A percentile compares a stretch with the other conserved stretches of the same genome.
Conservation (phyloP, 176 grass and related monocot genomes). For the Elaeis guineensis region DNA sequence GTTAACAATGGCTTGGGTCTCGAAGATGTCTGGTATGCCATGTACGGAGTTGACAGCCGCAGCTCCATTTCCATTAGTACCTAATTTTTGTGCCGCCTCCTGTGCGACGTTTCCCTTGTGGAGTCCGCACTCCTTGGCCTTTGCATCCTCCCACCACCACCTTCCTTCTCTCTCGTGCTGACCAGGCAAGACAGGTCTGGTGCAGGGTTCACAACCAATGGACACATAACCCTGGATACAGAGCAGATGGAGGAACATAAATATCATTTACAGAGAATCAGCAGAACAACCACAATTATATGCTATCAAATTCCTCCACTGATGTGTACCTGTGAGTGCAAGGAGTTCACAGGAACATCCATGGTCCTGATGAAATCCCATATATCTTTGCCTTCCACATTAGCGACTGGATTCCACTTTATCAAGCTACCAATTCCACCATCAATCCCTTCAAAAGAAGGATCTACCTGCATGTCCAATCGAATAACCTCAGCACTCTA, state of each 20-base stretch:
- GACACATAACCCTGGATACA: constrained; percentile 63
- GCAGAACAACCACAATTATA: no score
- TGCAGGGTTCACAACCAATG: constrained; percentile 95
- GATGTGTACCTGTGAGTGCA: constrained; percentile 56
- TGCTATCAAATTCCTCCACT: not conserved
- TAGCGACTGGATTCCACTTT: constrained; percentile 93
- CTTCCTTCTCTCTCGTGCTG: constrained; percentile 92
- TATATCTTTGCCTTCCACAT: constrained; percentile 80
- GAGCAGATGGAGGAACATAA: no score
- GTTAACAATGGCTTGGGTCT: constrained; percentile 50
- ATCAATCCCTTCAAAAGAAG: constrained; percentile 65
- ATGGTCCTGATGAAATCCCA: constrained; percentile 92
- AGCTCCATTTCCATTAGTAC: constrained; percentile 41
- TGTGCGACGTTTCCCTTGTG: constrained; percentile 87
- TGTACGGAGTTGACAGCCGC: not conserved
- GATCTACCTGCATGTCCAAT: constrained; percentile 49
- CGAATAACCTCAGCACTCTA: no score
- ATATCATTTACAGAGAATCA: no score
- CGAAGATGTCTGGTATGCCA: constrained; percentile 56
- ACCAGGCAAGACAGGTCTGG: constrained; percentile 76
- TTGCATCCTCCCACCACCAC: constrained; percentile 99
- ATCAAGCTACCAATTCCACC: constrained; percentile 74
- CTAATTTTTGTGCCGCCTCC: constrained; percentile 22
- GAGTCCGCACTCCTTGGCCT: constrained; percentile 92
- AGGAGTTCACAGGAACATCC: constrained; percentile 79